Conservation (phyloP, 2,329 filamentous ascomycete species). For the Fusarium chaquense region DNA sequence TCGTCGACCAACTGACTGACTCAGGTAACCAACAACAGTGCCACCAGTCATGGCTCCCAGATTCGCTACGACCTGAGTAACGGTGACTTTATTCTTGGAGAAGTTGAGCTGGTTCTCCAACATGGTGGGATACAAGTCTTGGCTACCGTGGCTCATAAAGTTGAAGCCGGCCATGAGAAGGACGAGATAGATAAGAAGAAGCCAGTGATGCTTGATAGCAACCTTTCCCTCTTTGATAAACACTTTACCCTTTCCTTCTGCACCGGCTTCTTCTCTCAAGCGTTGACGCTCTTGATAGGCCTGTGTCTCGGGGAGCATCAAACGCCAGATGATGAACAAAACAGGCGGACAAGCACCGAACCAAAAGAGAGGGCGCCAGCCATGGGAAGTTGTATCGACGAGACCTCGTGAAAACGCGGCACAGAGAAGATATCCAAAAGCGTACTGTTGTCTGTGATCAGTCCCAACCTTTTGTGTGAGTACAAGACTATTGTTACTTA, state of each 20-base stretch:
- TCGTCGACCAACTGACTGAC: conserved; percentile 76
- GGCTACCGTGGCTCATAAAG: conserved; percentile 85
- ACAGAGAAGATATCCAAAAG: conserved; percentile 72
- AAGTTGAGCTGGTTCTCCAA: conserved; percentile 67
- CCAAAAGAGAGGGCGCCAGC: conserved; percentile 90
- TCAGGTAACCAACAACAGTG: conserved; percentile 73
- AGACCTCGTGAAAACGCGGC: conserved; percentile 73
- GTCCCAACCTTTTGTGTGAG: background rate
- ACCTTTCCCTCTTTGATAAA: conserved; percentile 84
- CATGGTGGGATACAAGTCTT: conserved; percentile 73
- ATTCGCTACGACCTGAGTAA: conserved; percentile 79
- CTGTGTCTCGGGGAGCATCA: conserved; percentile 82
- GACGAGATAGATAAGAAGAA: conserved; percentile 83
- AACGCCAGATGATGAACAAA: conserved; percentile 82
- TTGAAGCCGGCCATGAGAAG: conserved; percentile 92
- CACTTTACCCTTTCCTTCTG: conserved; percentile 56
- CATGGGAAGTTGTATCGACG: conserved; percentile 80
- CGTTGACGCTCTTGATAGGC: conserved; percentile 76
- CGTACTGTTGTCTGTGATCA: conserved; percentile 59
- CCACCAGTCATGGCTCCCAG: conserved; percentile 78
- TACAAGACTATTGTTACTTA: conserved; percentile 42
- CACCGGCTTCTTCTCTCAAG: conserved; percentile 63
- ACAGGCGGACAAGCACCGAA: conserved; percentile 86
- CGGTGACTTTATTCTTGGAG: conserved; percentile 68
- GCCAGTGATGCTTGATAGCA: conserved; percentile 83